phyloP scores from a whole-genome alignment of 2,329 filamentous ascomycete genomes.

The Fusarium newnesense region DNA sequence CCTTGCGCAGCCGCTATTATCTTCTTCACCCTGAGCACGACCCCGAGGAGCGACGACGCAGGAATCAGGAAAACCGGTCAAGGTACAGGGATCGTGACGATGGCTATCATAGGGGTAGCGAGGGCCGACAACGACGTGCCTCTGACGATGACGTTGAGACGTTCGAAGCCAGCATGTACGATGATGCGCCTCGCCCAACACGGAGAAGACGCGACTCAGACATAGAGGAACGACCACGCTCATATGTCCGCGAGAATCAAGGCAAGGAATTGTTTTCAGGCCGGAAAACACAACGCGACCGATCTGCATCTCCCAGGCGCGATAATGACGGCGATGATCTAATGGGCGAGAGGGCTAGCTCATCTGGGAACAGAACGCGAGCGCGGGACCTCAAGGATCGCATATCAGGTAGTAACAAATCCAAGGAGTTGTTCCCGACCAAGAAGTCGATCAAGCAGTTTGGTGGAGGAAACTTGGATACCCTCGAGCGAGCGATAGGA shows the following conservation, averaged over 20 bases:
- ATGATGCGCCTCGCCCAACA: slow-evolving; percentile 66
- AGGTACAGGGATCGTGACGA: slow-evolving; percentile 71
- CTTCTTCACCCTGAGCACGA: slow-evolving; percentile 91
- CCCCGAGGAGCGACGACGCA: slow-evolving; percentile 75
- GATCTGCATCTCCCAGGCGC: slow-evolving; percentile 64
- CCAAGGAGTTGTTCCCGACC: slow-evolving; percentile 55
- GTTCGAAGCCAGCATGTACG: slow-evolving; percentile 85
- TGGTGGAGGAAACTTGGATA: slow-evolving; percentile 49
- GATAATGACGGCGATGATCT: slow-evolving; percentile 55
- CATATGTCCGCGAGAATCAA: slow-evolving; percentile 53
- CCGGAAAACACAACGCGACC: slow-evolving; percentile 51
- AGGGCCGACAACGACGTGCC: slow-evolving; percentile 55
- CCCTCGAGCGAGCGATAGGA: slow-evolving; percentile 53
- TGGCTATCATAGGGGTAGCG: slow-evolving; percentile 45
- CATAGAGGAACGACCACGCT: slow-evolving; percentile 43
- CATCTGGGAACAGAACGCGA: slow-evolving; percentile 47
- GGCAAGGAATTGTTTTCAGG: slow-evolving; percentile 73
- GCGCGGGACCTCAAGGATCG: slow-evolving; percentile 50
- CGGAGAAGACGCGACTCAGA: slow-evolving; percentile 42
- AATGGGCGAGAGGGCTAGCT: slow-evolving; percentile 48
- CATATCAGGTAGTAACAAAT: slow-evolving; percentile 44
- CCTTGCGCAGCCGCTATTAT: slow-evolving; percentile 88
- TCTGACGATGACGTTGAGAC: slow-evolving; percentile 60
- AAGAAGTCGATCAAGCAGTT: slow-evolving; percentile 43
- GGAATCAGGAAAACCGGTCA: slow-evolving; percentile 65